These are phyloP conservation scores for Tetrapyrgos nigripes DNA, from an alignment of 1,284 basidiomycete species.

Conservation along the genomic window DNA sequence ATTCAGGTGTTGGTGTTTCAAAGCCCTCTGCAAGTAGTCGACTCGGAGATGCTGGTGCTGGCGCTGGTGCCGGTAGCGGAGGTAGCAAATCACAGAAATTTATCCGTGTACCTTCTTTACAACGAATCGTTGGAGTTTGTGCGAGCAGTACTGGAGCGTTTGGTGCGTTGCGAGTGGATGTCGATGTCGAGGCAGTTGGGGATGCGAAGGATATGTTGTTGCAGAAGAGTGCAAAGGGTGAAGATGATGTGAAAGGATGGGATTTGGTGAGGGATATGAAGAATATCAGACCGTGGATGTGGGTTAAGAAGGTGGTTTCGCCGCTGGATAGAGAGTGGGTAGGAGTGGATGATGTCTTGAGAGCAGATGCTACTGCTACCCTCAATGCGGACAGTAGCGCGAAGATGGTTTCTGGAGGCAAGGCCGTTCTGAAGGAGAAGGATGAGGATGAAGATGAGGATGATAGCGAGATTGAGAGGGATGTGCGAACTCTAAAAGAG, in stretches of 20 bases:
- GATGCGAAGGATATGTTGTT: not conserved
- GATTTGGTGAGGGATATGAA: conserved; percentile 15
- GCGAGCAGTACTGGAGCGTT: conserved; percentile 92
- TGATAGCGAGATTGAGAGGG: conserved; percentile 48
- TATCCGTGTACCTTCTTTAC: conserved; percentile 81
- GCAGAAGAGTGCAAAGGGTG: conserved; percentile 1
- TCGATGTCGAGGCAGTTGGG: conserved; percentile 50
- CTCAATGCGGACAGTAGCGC: not conserved
- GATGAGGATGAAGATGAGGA: conserved; percentile 44
- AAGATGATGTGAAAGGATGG: conserved; percentile 18
- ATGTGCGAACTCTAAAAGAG: conserved; percentile 52
- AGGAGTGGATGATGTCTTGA: not conserved
- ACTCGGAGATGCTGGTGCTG: conserved; percentile 31
- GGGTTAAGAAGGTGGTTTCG: conserved; percentile 6
- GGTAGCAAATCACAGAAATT: conserved; percentile 80
- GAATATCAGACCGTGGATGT: conserved; percentile 15
- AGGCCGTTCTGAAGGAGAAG: not conserved
- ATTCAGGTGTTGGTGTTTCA: conserved; percentile 34
- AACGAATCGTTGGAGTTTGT: conserved; percentile 86
- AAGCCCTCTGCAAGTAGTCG: conserved; percentile 41
- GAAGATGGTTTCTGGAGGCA: not conserved
- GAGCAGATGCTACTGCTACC: not conserved
- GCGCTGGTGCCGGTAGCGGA: conserved; percentile 34
- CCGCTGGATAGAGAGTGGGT: conserved; percentile 8
- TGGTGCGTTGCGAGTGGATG: conserved; percentile 85